phyloP scores from a whole-genome alignment of 306 rosid genomes.

The Neltuma alba region DNA sequence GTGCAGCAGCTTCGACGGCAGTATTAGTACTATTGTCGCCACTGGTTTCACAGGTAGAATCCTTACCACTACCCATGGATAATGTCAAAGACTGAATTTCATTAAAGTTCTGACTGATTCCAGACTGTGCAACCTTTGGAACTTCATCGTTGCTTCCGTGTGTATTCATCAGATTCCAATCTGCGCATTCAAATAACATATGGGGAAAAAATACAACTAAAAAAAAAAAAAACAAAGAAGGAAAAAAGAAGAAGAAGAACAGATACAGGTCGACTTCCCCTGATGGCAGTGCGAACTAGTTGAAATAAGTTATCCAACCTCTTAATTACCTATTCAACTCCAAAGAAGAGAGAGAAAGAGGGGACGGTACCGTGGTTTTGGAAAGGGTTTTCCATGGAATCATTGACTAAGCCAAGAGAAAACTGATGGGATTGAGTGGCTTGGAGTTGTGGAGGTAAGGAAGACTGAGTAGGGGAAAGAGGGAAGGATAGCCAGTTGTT shows the following conservation, averaged over 20 bases:
- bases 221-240: neutral
- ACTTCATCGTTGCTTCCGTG: slow-evolving; percentile 57
- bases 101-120: slow-evolving; percentile 69
- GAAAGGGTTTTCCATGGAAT: slow-evolving; percentile 79
- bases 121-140: slow-evolving; percentile 95
- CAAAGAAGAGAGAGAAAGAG: neutral
- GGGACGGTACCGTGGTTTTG: slow-evolving; percentile 66
- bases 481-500: slow-evolving; percentile 99
- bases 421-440: slow-evolving; percentile 77
- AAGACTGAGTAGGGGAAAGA: slow-evolving; percentile 80
- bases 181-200: slow-evolving; percentile 39
- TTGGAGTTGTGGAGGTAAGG: slow-evolving; percentile 73
- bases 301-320: neutral
- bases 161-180: slow-evolving; percentile 77
- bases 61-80: slow-evolving; percentile 92
- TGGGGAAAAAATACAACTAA: neutral
- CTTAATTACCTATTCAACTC: neutral
- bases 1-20: slow-evolving; percentile 62
- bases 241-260: no score
- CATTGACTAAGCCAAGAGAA: slow-evolving; percentile 80
- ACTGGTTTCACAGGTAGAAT: slow-evolving; percentile 72
- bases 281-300: neutral
- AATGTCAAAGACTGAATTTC: slow-evolving; percentile 79
- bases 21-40: slow-evolving; percentile 52
- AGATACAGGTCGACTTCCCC: neutral